These are phyloP conservation scores for Acacia crassicarpa DNA, from an alignment of 306 rosid species.

Conservation along the genomic window DNA sequence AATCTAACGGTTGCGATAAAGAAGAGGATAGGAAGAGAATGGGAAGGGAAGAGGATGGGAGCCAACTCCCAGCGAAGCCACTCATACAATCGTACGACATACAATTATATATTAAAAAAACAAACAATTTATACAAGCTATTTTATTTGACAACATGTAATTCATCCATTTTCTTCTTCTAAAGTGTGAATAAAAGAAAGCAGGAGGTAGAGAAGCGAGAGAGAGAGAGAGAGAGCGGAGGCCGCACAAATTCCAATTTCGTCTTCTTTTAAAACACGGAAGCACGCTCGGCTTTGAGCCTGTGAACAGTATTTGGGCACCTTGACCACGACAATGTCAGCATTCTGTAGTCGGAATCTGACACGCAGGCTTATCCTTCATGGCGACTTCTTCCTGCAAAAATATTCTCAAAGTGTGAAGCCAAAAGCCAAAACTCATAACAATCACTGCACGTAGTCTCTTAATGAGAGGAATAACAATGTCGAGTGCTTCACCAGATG, in stretches of 20 bases:
- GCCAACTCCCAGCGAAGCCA: not conserved
- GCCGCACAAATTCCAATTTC: not conserved
- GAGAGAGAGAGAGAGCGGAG: not conserved
- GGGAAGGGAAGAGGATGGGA: too few relatives aligned
- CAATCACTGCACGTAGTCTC: constrained; percentile 15
- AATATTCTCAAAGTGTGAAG: constrained; percentile 20
- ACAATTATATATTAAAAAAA: not conserved
- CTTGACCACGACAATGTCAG: constrained; percentile 20
- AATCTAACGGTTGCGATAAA: too few relatives aligned
- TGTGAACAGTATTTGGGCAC: too few relatives aligned
- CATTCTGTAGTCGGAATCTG: constrained; percentile 36
- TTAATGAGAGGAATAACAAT: not conserved
- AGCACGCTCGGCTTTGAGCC: not conserved
- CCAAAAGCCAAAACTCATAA: not conserved
- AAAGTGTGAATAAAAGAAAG: not conserved
- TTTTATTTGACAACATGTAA: not conserved
- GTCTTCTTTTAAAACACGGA: not conserved
- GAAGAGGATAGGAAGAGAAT: too few relatives aligned
- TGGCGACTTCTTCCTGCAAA: constrained; percentile 67
- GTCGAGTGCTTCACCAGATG: not conserved
- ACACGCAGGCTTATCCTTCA: constrained; percentile 49
- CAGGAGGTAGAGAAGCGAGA: not conserved
- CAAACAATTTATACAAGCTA: not conserved
- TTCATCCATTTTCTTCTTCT: not conserved
- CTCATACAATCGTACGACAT: not conserved